phyloP scores from a whole-genome alignment of 2,329 filamentous ascomycete genomes.

The Pseudogymnoascus sp. region DNA sequence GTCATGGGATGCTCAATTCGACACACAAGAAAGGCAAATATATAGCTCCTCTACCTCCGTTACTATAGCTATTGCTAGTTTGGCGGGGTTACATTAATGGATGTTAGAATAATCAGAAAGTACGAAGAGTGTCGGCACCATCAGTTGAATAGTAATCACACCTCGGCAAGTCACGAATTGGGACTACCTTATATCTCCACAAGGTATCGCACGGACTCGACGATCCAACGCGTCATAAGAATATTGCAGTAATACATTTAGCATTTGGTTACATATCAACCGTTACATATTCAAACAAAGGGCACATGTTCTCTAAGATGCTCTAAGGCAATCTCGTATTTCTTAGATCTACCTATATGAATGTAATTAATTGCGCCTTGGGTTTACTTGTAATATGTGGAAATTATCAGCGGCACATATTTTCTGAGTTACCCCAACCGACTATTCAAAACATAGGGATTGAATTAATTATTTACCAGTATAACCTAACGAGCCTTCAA shows the following conservation, averaged over 20 bases:
- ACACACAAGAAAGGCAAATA: background rate
- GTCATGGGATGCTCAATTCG: background rate
- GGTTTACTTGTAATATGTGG: background rate
- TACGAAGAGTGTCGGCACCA: background rate
- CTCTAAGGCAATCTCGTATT: background rate
- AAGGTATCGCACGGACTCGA: background rate
- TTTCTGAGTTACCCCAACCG: background rate
- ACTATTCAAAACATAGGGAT: background rate
- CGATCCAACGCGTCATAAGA: background rate
- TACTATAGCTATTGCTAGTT: background rate
- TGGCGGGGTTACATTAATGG: background rate
- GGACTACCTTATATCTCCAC: background rate
- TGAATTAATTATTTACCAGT: background rate
- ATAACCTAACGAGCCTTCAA: background rate
- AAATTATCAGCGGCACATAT: background rate
- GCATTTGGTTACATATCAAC: background rate
- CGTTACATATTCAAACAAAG: background rate
- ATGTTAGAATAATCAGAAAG: background rate
- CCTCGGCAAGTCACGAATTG: background rate
- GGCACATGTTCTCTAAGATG: background rate
- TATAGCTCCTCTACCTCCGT: background rate
- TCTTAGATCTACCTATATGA: too few species aligned
- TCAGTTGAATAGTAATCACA: background rate
- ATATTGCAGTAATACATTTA: background rate
- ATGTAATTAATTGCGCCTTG: too few species aligned